Evolutionary conservation across 306 rosid species (phyloP).

Genomic region (Acacia acuminata): DNA sequence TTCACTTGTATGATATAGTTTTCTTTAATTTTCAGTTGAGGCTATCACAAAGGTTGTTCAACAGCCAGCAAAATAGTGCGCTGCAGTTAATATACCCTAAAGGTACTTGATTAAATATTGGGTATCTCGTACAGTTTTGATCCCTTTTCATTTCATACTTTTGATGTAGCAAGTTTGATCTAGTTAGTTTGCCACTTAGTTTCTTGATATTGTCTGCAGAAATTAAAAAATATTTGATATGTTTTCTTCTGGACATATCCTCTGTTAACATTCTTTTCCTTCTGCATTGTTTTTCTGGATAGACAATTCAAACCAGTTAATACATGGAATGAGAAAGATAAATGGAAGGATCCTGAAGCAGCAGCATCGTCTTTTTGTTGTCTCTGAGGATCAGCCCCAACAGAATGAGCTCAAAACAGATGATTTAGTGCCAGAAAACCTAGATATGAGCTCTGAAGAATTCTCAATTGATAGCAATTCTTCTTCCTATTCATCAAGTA

Average conservation of each 20-base stretch:
- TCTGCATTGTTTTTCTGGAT: slow-evolving; percentile 26
- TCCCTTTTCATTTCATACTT: slow-evolving; percentile 20
- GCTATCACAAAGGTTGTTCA: slow-evolving; percentile 48
- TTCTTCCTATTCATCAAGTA: slow-evolving; percentile 45
- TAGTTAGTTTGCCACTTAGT: slow-evolving; percentile 14
- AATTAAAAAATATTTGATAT: slow-evolving; percentile 13
- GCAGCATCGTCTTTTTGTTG: slow-evolving; percentile 53
- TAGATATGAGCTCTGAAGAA: slow-evolving; percentile 36
- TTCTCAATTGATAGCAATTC: slow-evolving; percentile 45
- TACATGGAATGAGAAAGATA: slow-evolving; percentile 44
- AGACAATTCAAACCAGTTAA: slow-evolving; percentile 56
- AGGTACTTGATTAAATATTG: slow-evolving; percentile 55
- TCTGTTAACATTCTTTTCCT: slow-evolving; percentile 34
- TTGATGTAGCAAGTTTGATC: slow-evolving; percentile 1
- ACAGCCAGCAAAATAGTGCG: slow-evolving; percentile 46
- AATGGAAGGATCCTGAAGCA: slow-evolving; percentile 48
- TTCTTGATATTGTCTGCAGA: slow-evolving; percentile 15
- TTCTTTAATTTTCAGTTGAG: slow-evolving; percentile 60
- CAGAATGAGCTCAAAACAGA: slow-evolving; percentile 45
- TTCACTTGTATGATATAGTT: slow-evolving; percentile 29
- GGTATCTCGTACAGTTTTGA: slow-evolving; percentile 26
- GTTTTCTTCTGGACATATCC: slow-evolving; percentile 25
- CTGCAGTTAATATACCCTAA: slow-evolving; percentile 48
- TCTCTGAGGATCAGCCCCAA: slow-evolving; percentile 69
- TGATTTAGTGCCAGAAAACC: slow-evolving; percentile 48